Conservation (phyloP, 331 rosid genomes). For the Erythrophleum ivorense region DNA sequence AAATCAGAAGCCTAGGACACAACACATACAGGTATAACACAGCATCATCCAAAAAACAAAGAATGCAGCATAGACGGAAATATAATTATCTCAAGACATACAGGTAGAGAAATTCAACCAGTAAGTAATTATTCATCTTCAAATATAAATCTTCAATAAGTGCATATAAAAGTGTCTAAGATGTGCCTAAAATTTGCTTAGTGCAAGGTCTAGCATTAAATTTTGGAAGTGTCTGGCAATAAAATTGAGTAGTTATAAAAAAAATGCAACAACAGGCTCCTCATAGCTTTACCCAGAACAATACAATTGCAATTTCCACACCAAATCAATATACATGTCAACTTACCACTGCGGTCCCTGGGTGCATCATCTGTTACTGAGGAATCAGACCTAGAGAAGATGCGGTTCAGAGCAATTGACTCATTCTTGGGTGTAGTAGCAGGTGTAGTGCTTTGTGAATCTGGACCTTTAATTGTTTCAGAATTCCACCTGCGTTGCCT, state of each 20-base stretch:
- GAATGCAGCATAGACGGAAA: background rate
- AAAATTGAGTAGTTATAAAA: no score
- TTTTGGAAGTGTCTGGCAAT: background rate
- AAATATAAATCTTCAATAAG: constrained; percentile 17
- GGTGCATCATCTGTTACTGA: constrained; percentile 62
- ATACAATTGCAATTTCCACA: background rate
- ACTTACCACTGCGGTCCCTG: constrained; percentile 92
- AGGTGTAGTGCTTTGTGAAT: constrained; percentile 60
- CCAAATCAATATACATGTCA: constrained; percentile 15
- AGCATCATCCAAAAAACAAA: background rate
- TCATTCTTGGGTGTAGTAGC: constrained; percentile 64
- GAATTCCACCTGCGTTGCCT: constrained; percentile 92
- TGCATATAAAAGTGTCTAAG: background rate
- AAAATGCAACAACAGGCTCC: background rate
- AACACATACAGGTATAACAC: no score
- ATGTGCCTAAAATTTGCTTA: constrained; percentile 10
- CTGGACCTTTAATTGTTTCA: constrained; percentile 66
- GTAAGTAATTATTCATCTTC: background rate
- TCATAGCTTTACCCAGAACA: background rate
- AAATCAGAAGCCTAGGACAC: no score
- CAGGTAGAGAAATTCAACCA: background rate
- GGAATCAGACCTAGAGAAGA: constrained; percentile 76
- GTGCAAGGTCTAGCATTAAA: background rate
- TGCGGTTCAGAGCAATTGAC: constrained; percentile 56
- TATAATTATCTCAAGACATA: background rate